A percentile compares a stretch with the other conserved stretches of the same genome.
Evolutionary conservation across 306 rosid species (phyloP).

Genomic region (Quercus robur): DNA sequence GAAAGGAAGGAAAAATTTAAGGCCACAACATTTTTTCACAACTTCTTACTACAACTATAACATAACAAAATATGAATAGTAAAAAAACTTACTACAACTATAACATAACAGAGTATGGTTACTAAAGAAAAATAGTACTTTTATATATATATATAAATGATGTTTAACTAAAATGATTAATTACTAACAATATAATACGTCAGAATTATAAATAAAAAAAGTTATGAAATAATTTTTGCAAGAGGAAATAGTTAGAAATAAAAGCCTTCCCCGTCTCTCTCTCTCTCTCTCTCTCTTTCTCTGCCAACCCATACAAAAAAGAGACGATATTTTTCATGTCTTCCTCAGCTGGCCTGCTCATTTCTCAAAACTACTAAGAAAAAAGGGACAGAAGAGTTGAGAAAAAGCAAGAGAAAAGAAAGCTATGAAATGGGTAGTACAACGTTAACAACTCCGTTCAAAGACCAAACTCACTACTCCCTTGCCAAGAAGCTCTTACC

Average conservation of each 20-base stretch:
- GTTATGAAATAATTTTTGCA: too few species aligned
- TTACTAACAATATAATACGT: too few species aligned
- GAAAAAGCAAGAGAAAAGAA: background rate
- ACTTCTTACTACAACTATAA: rapidly evolving
- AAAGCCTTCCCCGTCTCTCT: background rate
- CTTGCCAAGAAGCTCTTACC: slow-evolving; percentile 50
- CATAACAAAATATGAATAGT: rapidly evolving
- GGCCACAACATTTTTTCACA: rapidly evolving
- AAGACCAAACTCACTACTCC: slow-evolving; percentile 31
- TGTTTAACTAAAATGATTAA: too few species aligned
- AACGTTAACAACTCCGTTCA: slow-evolving; percentile 31
- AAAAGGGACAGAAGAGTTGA: background rate
- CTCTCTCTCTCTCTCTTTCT: background rate
- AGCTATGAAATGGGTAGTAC: slow-evolving; percentile 35
- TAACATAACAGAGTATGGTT: too few species aligned
- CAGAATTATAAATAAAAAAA: too few species aligned
- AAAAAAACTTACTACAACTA: too few species aligned
- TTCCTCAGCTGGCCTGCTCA: slow-evolving; percentile 4
- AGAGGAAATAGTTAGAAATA: too few species aligned
- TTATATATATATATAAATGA: too few species aligned
- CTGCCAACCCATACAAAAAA: slow-evolving; percentile 5
- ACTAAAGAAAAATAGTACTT: too few species aligned
- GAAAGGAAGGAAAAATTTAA: too few species aligned
- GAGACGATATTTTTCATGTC: background rate
- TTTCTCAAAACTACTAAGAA: background rate